These are phyloP conservation scores for Trichosporon sp. DNA, from an alignment of 1,284 basidiomycete species.

Conservation along the genomic window DNA sequence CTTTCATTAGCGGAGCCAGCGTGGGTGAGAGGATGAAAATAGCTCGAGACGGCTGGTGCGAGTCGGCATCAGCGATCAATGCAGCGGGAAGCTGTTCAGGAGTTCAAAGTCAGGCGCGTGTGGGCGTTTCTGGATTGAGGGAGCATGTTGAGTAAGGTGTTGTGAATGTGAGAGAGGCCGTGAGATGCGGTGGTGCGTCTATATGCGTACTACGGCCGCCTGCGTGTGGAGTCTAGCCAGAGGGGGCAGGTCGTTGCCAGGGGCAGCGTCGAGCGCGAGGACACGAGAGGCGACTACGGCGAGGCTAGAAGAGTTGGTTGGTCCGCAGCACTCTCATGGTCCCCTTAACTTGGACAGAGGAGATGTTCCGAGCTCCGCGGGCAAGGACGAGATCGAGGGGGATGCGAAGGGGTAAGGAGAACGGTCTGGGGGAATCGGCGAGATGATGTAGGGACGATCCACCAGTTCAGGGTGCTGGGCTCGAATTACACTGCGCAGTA, in stretches of 20 bases:
- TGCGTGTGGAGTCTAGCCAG: background rate
- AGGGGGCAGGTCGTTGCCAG: background rate
- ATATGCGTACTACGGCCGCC: background rate
- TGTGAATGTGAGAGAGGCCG: too few relatives aligned
- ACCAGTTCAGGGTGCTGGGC: background rate
- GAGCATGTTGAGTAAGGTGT: background rate
- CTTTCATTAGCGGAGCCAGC: too few relatives aligned
- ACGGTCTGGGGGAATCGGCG: too few relatives aligned
- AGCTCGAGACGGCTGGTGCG: conserved; percentile 5
- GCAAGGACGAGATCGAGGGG: background rate
- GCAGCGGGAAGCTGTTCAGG: background rate
- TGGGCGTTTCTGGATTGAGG: too few relatives aligned
- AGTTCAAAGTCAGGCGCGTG: conserved; percentile 3
- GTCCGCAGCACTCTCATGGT: too few relatives aligned
- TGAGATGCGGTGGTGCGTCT: background rate
- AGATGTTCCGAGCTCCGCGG: background rate
- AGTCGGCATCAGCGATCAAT: background rate
- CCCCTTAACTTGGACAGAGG: too few relatives aligned
- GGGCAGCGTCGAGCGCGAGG: too few relatives aligned
- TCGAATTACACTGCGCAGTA: conserved; percentile 1
- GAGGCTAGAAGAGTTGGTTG: too few relatives aligned
- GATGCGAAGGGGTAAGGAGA: too few relatives aligned
- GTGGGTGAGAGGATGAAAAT: background rate
- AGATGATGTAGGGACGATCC: too few relatives aligned
- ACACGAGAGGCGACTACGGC: too few relatives aligned